Base-by-base conservation (phyloP, 805 yeast genomes). In the Candida bentonensis region DNA sequence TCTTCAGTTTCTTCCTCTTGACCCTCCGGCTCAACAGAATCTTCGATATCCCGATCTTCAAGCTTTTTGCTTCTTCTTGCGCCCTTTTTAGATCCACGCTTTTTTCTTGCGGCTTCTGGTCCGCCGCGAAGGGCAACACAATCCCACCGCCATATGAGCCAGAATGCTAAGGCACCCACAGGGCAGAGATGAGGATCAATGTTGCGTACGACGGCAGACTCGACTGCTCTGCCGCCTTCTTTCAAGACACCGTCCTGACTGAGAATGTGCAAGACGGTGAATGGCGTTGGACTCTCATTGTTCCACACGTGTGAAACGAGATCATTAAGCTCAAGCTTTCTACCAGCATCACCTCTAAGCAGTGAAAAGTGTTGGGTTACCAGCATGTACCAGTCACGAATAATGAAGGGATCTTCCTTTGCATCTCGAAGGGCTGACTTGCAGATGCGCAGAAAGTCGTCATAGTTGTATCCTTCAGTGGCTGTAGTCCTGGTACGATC, bases 101-200 rank as follows among this genome's bases (percentile, higher is more conserved):
- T 30, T 15, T 30, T 30, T 30, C 36, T 30, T 15, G 20, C 36
- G 11, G 36, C 13, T 9, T 30, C 36, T 30, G 13, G 17, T 4
- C 36, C 36, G 17, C 7, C 5, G 7, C 36, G 7, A 17, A n/a
- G 17, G 7, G 17, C 36, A 30, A 11, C 17, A 30, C 36, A 30
- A 15, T 30, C 36, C 36, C 36, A 30, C 5, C 36, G 36, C 11
- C 17, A 30, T 4, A 30, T 30, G 36, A 30, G 36, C 36, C 36
- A 30, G n/a, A 30, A 30, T 17, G 36, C 36, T 4, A 30, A 17
- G n/a, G 36, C 11, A 9, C 36, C 36, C 5, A 30, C 36, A 17
- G 36, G 36, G 36, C 36, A 30, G 17, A 30, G 36, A 30, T 30
- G 36, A 13, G 36, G 36, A n/a, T 30, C 36, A 30, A 30, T 30